Evolutionary conservation across 257 asterid genomes (phyloP), one percentile per base, ranked within the genome.

Genomic region (Gentiana straminea): DNA sequence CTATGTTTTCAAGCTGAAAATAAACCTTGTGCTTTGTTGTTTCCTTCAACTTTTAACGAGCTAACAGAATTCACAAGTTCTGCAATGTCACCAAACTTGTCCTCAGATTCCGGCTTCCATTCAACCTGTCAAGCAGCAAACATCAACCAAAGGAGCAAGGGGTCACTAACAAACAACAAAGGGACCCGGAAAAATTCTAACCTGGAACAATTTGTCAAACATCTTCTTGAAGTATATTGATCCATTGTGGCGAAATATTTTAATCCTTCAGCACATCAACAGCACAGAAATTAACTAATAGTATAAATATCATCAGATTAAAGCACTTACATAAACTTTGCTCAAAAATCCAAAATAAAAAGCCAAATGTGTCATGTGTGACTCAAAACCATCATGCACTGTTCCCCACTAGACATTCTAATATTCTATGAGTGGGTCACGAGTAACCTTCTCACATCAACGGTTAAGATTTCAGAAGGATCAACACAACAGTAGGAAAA

Each of bases 131-230:
- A 55, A 8, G 68, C 65, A 54, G 60, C 39, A 36, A 52, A 51
- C 58, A 33, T 52, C 64, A 65, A 61, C 64, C 58, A 58, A 63
- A 62, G 9, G 74, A 68, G 67, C 35, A 65, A 55, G 59, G 64
- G 33, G 44, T 44, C 51, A 60, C 33, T 4, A 56, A 35, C 43
- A 52, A 53, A 60, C 64, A 39, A 62, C 33, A 56, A 64, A 33
- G 57, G 65, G 60, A 8, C 64, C 64, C 49, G 69, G 64, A 68
- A 65, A 70, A 50, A 5, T 62, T 56, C 66, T 77, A 48, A 86
- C 98, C 96, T 91, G 98, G 66, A 71, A 87, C 77, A 91, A 68
- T 80, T 77, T 91, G 78, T 74, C 88, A 67, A 79, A 81, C 93
- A 81, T 81, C 83, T 69, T 84, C 86, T 91, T 83, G 95, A 87